Evolutionary conservation across 2,329 filamentous ascomycete species (phyloP), one percentile per base, ranked within the genome.

Genomic region (Aspergillus piperis): DNA sequence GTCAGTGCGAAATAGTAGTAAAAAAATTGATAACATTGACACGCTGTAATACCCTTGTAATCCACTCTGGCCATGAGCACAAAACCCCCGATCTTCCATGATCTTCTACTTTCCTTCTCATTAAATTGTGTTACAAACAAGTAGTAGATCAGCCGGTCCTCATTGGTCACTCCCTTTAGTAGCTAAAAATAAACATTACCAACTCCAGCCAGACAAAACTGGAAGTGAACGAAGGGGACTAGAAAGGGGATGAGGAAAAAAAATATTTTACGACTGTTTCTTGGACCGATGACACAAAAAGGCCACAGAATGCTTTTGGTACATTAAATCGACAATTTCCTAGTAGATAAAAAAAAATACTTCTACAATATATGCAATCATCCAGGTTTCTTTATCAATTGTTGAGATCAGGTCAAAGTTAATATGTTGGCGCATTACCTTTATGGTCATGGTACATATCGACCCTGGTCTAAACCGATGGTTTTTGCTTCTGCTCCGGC

Each of bases 121-220:
- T 62, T 66, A 61, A 59, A 66, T 62, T 57, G 58, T 62, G 63
- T 66, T 66, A 64, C 63, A 66, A 59, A 62, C 42, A 50, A 57
- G 49, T 53, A 65, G 66, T 68, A 68, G 66, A 68, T 68, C 64
- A 63, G 55, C 44, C n/a, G 47, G 10, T 25, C 53, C 60, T 57
- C 50, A 68, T 68, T 68, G 66, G 66, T 51, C 47, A 32, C 4
- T 8, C n/a, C 32, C 6, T 19, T 23, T 13, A 15, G 7, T 13
- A 36, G 52, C 64, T 68, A 68, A 65, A 68, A 66, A 68, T 68
- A 68, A 68, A 64, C 54, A 19, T 21, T 23, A 61, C 58, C 48
- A 47, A 41, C 25, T 41, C 38, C 38, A 54, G 52, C 38, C 38
- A 54, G 52, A 41, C 38, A 25, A 39, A 42, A 42, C 25, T 49